Conservation (phyloP, 1,139 yeast species). For the Kodamaea alishanica region DNA sequence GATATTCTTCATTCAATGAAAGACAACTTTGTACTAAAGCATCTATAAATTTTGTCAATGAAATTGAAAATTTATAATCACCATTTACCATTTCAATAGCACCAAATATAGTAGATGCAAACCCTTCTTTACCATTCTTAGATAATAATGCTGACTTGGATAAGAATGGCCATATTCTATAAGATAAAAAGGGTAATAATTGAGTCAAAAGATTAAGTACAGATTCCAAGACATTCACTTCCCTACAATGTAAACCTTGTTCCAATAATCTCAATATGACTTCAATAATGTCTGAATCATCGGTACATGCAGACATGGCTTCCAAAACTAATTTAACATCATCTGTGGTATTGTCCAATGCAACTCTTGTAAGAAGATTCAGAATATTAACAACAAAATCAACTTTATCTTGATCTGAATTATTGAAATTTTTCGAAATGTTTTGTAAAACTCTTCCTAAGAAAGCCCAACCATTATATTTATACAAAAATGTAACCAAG, state of each 20-base stretch:
- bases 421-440: constrained; percentile 40
- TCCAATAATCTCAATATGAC: constrained; percentile 64
- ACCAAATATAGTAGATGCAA: constrained; percentile 60
- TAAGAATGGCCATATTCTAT: constrained; percentile 76
- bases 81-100: constrained; percentile 72
- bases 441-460: constrained; percentile 76
- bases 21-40: constrained; percentile 55
- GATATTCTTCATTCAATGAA: constrained; percentile 34
- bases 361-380: constrained; percentile 47
- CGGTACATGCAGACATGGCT: constrained; percentile 55
- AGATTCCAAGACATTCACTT: constrained; percentile 43
- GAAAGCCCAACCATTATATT: constrained; percentile 83
- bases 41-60: constrained; percentile 53
- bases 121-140: constrained; percentile 66
- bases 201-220: constrained; percentile 51
- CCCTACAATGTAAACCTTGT: constrained; percentile 58
- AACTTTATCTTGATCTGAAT: constrained; percentile 32
- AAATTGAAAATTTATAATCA: constrained; percentile 59
- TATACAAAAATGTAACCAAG: constrained; percentile 66
- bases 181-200: constrained; percentile 49
- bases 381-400: constrained; percentile 47
- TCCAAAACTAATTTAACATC: constrained; percentile 48
- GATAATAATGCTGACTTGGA: constrained; percentile 65
- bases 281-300: constrained; percentile 67
- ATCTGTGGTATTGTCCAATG: constrained; percentile 40